Evolutionary conservation across 345 rosid genomes (phyloP).

Genomic region (Schrenkiella parvula): DNA sequence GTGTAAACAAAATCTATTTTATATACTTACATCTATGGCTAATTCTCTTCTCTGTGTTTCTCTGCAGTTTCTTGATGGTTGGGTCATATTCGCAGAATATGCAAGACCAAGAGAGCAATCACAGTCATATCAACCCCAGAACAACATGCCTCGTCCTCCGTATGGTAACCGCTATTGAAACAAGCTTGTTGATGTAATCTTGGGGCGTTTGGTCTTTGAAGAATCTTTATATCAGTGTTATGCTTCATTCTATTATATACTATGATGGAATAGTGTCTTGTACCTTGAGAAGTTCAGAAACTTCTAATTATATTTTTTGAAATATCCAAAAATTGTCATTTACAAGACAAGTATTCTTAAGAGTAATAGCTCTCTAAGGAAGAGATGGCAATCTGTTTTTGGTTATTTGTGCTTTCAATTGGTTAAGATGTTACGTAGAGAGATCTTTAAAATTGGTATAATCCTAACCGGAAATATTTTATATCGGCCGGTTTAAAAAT

Average conservation of each 20-base stretch:
- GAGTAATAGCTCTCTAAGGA: background rate
- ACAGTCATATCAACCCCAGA: constrained; percentile 19
- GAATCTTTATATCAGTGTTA: background rate
- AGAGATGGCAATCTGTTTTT: background rate
- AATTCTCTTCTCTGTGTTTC: background rate
- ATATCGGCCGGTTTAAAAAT: background rate
- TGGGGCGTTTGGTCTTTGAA: background rate
- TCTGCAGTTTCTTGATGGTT: constrained; percentile 66
- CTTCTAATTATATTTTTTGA: background rate
- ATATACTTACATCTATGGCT: background rate
- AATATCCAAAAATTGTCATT: background rate
- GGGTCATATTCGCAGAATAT: constrained; percentile 82
- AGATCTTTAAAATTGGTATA: background rate
- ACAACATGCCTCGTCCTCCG: constrained; percentile 37
- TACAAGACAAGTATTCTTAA: background rate
- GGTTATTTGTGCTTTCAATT: background rate
- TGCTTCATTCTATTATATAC: background rate
- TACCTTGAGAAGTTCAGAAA: background rate
- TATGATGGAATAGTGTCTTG: background rate
- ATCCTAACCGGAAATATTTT: background rate
- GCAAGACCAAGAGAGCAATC: constrained; percentile 49
- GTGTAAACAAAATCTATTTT: background rate
- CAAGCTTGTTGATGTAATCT: background rate
- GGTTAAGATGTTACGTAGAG: background rate
- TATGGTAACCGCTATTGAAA: constrained; percentile 32